Conservation (phyloP, 2,329 filamentous ascomycete species). For the Neonectria magnoliae region DNA sequence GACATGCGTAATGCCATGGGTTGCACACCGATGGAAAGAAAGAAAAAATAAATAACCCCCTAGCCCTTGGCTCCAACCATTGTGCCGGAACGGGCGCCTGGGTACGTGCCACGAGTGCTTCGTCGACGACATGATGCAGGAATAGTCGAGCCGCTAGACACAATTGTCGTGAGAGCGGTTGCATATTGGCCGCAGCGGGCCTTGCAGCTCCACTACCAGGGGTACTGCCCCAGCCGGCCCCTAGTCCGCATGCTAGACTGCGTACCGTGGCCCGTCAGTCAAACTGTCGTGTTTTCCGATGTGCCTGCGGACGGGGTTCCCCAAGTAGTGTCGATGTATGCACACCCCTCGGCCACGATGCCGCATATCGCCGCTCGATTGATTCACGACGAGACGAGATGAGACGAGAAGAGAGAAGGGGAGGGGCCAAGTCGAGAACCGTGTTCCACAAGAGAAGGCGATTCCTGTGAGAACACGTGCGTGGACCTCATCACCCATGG, state of each 20-base stretch:
- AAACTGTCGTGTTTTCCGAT: conserved; percentile 30
- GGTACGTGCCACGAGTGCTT: conserved; percentile 38
- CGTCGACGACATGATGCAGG: conserved; percentile 34
- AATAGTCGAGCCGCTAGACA: conserved; percentile 35
- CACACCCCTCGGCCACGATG: conserved; percentile 36
- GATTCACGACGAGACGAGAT: conserved; percentile 13
- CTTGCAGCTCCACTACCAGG: conserved; percentile 38
- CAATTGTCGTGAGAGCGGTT: conserved; percentile 37
- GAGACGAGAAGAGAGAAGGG: conserved; percentile 11
- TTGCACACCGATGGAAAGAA: conserved; percentile 26
- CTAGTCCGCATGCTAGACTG: conserved; percentile 31
- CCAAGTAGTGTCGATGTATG: conserved; percentile 25
- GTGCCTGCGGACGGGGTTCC: conserved; percentile 20
- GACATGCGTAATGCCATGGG: conserved; percentile 39
- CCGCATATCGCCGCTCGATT: conserved; percentile 39
- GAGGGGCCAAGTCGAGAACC: conserved; percentile 3
- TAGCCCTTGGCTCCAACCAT: conserved; percentile 32
- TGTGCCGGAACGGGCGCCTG: conserved; percentile 40
- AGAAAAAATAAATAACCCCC: conserved; percentile 2
- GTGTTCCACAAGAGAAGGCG: conserved; percentile 10
- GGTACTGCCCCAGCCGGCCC: conserved; percentile 35
- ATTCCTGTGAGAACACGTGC: conserved; percentile 26
- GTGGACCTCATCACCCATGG: conserved; percentile 17
- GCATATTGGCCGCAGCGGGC: conserved; percentile 40
- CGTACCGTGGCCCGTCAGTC: conserved; percentile 29